These are phyloP conservation scores for Tricholoma saponaceum DNA, from an alignment of 768 basidiomycete genomes.

Conservation along the genomic window DNA sequence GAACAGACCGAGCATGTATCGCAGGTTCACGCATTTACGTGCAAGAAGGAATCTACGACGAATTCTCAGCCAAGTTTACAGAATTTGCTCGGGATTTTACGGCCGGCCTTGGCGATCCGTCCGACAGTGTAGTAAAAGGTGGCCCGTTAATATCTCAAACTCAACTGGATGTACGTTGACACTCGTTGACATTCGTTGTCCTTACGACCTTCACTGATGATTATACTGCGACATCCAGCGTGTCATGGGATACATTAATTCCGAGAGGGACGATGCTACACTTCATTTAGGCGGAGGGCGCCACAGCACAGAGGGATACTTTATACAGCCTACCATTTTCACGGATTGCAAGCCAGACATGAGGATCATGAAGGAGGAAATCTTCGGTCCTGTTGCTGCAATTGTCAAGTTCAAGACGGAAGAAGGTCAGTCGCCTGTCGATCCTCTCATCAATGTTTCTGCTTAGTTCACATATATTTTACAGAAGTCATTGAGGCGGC, in stretches of 20 bases:
- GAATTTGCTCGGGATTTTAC: too few species aligned
- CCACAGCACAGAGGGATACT: conserved; percentile 60
- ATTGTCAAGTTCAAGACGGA: conserved; percentile 65
- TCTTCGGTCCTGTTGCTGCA: conserved; percentile 73
- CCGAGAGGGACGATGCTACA: conserved; percentile 60
- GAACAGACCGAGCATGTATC: too few species aligned
- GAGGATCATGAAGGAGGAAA: conserved; percentile 65
- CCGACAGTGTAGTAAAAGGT: too few species aligned
- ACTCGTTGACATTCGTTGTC: too few species aligned
- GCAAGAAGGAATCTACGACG: too few species aligned
- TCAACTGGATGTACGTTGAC: too few species aligned
- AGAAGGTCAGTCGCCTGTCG: conserved; percentile 21
- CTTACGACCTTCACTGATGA: too few species aligned
- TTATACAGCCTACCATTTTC: conserved; percentile 67
- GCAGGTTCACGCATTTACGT: too few species aligned
- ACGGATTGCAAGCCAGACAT: conserved; percentile 56
- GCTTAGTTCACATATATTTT: background rate
- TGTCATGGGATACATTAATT: conserved; percentile 67
- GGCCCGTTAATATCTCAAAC: too few species aligned
- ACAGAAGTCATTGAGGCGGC: conserved; percentile 33
- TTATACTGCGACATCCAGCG: conserved; percentile 44
- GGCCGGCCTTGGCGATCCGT: too few species aligned
- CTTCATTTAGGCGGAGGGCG: conserved; percentile 55
- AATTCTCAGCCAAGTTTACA: too few species aligned
- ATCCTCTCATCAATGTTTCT: background rate